These are phyloP conservation scores for Citrus trifoliata DNA, from an alignment of 345 rosid genomes.

Conservation along the genomic window DNA sequence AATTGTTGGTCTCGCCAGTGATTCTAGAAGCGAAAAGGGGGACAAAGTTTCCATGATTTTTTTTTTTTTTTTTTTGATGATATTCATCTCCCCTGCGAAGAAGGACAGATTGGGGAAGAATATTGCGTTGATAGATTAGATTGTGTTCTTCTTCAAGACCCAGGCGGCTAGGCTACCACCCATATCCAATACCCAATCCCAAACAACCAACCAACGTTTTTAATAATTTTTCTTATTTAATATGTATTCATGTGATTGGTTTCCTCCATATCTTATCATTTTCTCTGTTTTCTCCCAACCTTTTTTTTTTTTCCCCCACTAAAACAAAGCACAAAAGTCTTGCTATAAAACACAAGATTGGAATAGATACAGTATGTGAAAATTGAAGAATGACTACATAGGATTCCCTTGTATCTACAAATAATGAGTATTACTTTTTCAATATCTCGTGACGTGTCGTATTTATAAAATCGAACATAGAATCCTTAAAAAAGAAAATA, in stretches of 20 bases:
- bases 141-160: neutral
- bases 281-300: neutral
- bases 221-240: neutral
- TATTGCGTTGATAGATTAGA: constrained; percentile 4
- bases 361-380: too few species aligned
- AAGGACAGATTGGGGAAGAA: constrained; percentile 14
- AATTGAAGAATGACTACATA: too few species aligned
- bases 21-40: neutral
- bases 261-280: neutral
- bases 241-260: neutral
- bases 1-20: neutral
- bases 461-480: too few species aligned
- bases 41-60: neutral
- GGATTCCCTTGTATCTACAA: too few species aligned
- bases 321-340: neutral
- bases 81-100: constrained; percentile 19
- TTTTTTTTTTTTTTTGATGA: neutral
- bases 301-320: neutral
- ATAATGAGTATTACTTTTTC: too few species aligned
- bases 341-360: too few species aligned
- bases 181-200: neutral
- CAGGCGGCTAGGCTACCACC: neutral
- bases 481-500: too few species aligned
- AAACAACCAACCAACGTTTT: neutral
- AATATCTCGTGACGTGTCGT: too few species aligned